Conservation (phyloP, 164 flowering plant genomes). For the Litsea cubeba region DNA sequence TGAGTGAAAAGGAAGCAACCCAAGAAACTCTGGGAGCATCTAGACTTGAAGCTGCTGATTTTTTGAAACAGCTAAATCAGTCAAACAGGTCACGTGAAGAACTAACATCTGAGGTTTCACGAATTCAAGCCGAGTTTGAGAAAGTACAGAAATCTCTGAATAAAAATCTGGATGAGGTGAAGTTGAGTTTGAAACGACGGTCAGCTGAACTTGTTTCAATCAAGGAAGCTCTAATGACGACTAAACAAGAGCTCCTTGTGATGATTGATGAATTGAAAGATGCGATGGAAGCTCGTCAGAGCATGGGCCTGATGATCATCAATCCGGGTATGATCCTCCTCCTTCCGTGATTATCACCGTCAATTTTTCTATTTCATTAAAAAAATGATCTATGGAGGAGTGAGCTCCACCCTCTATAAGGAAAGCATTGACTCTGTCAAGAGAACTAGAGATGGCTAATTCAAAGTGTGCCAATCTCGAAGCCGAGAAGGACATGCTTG, state of each 20-base stretch:
- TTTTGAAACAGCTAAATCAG: constrained; percentile 36
- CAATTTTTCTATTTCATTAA: too few relatives aligned
- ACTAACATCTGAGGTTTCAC: constrained; percentile 53
- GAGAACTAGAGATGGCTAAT: constrained; percentile 48
- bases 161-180: constrained; percentile 49
- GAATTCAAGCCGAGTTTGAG: constrained; percentile 35
- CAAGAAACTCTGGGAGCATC: constrained; percentile 42
- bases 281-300: constrained; percentile 22
- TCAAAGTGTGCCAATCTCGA: constrained; percentile 48
- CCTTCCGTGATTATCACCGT: too few relatives aligned
- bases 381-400: too few relatives aligned
- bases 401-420: too few relatives aligned
- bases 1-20: constrained; percentile 49
- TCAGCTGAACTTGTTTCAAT: constrained; percentile 43
- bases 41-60: constrained; percentile 41
- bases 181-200: constrained; percentile 28
- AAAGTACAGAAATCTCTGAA: constrained; percentile 32
- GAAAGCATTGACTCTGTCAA: constrained; percentile 47
- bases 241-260: constrained; percentile 42
- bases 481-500: constrained; percentile 50
- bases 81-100: constrained; percentile 37
- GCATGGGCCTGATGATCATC: too few relatives aligned
- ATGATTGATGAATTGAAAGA: constrained; percentile 38
- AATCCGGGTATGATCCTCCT: too few relatives aligned
- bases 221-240: constrained; percentile 41